These are phyloP conservation scores for Monosporozyma aerobia DNA, from an alignment of 805 yeast genomes.

Conservation along the genomic window DNA sequence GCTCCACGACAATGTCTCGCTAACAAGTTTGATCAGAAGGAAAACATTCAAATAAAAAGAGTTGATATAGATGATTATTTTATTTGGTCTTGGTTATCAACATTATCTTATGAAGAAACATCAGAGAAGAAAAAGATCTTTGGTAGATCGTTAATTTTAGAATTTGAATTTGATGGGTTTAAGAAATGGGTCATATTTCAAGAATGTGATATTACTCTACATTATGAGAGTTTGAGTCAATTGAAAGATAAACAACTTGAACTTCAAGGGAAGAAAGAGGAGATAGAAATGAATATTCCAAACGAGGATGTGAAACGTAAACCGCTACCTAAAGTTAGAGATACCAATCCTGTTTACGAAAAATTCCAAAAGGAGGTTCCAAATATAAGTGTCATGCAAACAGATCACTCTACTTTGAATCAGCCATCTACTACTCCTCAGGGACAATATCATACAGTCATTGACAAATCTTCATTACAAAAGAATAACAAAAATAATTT, in stretches of 20 bases:
- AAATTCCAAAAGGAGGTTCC: conserved; percentile 19
- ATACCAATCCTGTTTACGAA: conserved; percentile 19
- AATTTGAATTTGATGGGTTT: conserved; percentile 67
- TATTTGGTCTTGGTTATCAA: conserved; percentile 85
- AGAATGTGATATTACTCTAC: conserved; percentile 43
- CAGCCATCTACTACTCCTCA: conserved; percentile 2
- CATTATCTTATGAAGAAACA: conserved; percentile 67
- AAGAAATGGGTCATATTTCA: conserved; percentile 73
- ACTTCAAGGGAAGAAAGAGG: background rate
- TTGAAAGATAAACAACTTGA: conserved; percentile 2
- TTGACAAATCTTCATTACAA: conserved; percentile 14
- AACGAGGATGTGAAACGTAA: conserved; percentile 6
- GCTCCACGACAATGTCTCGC: conserved; percentile 24
- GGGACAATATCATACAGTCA: conserved; percentile 21
- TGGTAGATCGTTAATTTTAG: conserved; percentile 76
- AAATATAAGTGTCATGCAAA: conserved; percentile 2
- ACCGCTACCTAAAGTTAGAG: conserved; percentile 8
- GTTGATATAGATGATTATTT: conserved; percentile 78
- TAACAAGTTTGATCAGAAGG: conserved; percentile 17
- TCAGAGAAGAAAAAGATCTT: conserved; percentile 53
- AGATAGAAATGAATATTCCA: background rate
- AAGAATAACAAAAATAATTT: conserved; percentile 13
- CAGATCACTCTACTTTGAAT: conserved; percentile 1
- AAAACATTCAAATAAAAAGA: conserved; percentile 38
- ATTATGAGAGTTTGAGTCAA: conserved; percentile 10